phyloP scores from a whole-genome alignment of 2,329 filamentous ascomycete species.

The Aspergillus luchuensis region DNA sequence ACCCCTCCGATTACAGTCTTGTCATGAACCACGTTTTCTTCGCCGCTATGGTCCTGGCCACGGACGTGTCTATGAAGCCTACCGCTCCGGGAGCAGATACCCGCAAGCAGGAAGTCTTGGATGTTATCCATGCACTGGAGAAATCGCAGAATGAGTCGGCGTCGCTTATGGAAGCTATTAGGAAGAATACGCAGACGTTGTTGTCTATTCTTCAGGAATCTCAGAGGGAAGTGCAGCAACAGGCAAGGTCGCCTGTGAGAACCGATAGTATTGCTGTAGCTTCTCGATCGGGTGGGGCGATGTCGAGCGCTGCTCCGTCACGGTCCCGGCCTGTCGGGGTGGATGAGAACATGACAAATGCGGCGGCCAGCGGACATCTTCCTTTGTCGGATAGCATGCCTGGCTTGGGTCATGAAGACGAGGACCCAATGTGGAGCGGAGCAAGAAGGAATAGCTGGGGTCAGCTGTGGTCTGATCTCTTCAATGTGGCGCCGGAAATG shows the following conservation, averaged over 20 bases:
- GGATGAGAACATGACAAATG: not conserved
- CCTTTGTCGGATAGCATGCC: not conserved
- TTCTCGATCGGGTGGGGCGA: not conserved
- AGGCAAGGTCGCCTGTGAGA: not conserved
- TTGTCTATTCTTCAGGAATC: slow-evolving; percentile 5
- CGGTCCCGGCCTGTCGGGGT: not conserved
- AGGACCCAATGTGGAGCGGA: not conserved
- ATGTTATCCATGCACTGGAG: slow-evolving; percentile 8
- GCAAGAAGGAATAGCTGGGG: slow-evolving; percentile 1
- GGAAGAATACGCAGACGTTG: slow-evolving; percentile 14
- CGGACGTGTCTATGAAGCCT: slow-evolving; percentile 28
- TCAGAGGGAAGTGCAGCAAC: not conserved
- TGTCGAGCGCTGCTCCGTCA: not conserved
- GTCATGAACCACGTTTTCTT: slow-evolving; percentile 29
- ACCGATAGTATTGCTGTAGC: not conserved
- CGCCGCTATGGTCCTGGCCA: slow-evolving; percentile 27
- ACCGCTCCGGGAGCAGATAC: slow-evolving; percentile 18
- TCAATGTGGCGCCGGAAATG: not conserved
- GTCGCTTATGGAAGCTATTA: slow-evolving; percentile 2
- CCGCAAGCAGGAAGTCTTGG: slow-evolving; percentile 18
- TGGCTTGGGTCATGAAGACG: not conserved
- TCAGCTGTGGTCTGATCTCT: slow-evolving; percentile 8
- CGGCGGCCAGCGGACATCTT: not conserved
- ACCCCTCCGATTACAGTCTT: slow-evolving; percentile 23
- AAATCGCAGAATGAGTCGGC: slow-evolving; percentile 5